Evolutionary conservation across 345 rosid genomes (phyloP).

Genomic region (Lenwebbia sp.): DNA sequence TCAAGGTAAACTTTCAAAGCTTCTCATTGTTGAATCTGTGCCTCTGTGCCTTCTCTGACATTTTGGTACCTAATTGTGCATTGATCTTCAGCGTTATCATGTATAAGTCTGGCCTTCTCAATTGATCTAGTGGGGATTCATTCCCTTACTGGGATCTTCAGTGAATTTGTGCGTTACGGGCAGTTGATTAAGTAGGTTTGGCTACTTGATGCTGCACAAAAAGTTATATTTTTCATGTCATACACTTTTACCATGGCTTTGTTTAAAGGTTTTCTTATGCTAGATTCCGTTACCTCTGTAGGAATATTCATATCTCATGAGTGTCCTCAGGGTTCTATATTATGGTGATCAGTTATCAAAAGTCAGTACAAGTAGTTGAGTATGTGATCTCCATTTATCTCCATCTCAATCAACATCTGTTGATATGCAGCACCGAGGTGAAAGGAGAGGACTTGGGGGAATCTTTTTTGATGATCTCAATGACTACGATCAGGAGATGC

Average conservation of each 20-base stretch:
- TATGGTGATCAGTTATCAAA: background rate
- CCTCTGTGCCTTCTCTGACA: background rate
- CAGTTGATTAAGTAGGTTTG: background rate
- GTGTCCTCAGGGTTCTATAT: background rate
- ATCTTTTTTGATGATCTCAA: conserved; percentile 96
- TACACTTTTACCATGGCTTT: background rate
- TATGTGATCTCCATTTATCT: background rate
- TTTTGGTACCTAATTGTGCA: background rate
- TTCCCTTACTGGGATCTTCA: background rate
- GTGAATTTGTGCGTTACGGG: background rate
- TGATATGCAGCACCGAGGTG: conserved; percentile 71
- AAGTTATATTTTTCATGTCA: background rate
- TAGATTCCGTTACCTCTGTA: background rate
- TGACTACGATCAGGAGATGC: conserved; percentile 90
- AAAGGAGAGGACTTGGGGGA: conserved; percentile 97
- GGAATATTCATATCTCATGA: background rate
- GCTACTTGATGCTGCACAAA: background rate
- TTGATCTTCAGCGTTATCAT: background rate
- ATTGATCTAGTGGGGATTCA: background rate
- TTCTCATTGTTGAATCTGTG: background rate
- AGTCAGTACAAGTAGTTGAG: background rate
- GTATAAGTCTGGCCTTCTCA: background rate
- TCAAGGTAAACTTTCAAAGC: conserved; percentile 39
- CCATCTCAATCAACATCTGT: background rate
- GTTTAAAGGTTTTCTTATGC: background rate